Evolutionary conservation across 2,329 filamentous ascomycete genomes (phyloP).

Genomic region (Fusarium papillatum): DNA sequence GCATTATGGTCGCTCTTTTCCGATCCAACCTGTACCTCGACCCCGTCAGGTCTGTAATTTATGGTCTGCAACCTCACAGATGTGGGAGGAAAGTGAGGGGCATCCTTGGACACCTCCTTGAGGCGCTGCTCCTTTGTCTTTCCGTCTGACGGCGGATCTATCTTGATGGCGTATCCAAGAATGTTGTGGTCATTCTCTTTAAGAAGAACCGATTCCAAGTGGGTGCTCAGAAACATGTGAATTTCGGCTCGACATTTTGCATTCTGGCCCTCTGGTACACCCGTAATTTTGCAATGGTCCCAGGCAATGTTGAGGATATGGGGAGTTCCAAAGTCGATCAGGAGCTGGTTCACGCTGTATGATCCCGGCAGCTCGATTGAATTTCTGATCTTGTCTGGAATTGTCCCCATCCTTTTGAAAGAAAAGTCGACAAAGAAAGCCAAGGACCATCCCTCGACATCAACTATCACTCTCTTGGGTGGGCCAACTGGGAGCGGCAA

Average conservation of each 20-base stretch:
- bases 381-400: background rate
- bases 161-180: background rate
- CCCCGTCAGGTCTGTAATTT: background rate
- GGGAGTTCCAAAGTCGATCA: background rate
- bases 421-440: background rate
- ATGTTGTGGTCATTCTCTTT: background rate
- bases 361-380: background rate
- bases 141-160: background rate
- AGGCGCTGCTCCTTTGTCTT: background rate
- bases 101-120: background rate
- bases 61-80: background rate
- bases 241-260: background rate
- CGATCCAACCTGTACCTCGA: background rate
- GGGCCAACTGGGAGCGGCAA: background rate
- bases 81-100: background rate
- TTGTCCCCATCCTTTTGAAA: background rate
- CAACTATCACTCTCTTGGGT: background rate
- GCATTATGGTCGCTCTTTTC: background rate
- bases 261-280: background rate
- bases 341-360: background rate
- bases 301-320: background rate
- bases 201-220: background rate
- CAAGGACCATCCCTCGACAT: background rate
- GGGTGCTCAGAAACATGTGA: background rate
- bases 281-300: background rate